Conservation (phyloP, 805 yeast species). For the Scheffersomyces coipomensis region DNA sequence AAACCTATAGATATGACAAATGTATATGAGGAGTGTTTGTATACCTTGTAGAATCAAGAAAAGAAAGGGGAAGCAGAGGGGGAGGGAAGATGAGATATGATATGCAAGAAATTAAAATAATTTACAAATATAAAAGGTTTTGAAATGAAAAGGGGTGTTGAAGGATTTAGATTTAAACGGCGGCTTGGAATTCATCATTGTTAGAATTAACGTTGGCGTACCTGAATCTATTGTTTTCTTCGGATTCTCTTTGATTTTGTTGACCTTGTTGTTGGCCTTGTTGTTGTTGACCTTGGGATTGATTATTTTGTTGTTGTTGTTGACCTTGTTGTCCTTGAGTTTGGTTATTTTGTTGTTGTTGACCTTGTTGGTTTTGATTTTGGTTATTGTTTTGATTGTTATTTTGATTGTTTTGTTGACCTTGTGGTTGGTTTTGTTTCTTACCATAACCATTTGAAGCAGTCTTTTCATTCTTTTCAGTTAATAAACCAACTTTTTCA, state of each 20-base stretch:
- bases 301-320: conserved; percentile 27
- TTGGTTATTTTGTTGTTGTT: conserved; percentile 34
- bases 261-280: conserved; percentile 32
- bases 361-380: conserved; percentile 6
- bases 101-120: conserved; percentile 1
- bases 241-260: conserved; percentile 29
- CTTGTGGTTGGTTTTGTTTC: conserved; percentile 38
- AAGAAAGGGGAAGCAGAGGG: no score
- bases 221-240: conserved; percentile 41
- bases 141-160: background rate
- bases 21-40: no score
- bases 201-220: conserved; percentile 43
- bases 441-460: conserved; percentile 70
- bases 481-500: conserved; percentile 73
- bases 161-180: conserved; percentile 14
- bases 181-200: conserved; percentile 44
- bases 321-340: conserved; percentile 32
- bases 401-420: conserved; percentile 32
- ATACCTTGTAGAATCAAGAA: no score
- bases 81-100: background rate
- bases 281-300: conserved; percentile 25
- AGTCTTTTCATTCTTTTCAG: conserved; percentile 83
- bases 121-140: background rate
- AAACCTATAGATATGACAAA: no score
- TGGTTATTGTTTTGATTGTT: conserved; percentile 20